These are phyloP conservation scores for Colletotrichum aenigma DNA, from an alignment of 2,329 filamentous ascomycete species.

Conservation along the genomic window DNA sequence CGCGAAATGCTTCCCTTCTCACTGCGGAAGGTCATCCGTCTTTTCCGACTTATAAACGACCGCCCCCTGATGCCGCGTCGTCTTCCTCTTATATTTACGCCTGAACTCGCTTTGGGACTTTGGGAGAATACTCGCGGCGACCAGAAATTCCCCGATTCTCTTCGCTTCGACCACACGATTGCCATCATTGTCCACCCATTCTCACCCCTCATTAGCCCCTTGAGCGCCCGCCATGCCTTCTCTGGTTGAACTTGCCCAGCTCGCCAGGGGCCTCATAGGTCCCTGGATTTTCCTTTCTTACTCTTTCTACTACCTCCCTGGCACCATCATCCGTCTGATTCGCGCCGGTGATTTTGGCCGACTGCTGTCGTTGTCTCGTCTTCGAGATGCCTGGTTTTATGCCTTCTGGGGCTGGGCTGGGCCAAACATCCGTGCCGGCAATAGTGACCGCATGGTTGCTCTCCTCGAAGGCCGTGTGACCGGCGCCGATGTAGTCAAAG, in stretches of 20 bases:
- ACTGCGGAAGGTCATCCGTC: not conserved
- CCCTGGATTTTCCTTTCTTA: constrained; percentile 59
- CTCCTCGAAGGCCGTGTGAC: constrained; percentile 55
- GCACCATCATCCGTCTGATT: constrained; percentile 51
- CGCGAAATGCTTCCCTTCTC: not conserved
- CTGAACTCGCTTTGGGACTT: not conserved
- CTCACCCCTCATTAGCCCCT: not conserved
- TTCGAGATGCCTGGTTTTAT: constrained; percentile 62
- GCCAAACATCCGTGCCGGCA: constrained; percentile 49
- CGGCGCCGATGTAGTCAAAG: constrained; percentile 38
- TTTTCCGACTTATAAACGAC: constrained; percentile 3
- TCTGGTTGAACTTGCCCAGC: constrained; percentile 12
- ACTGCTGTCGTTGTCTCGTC: constrained; percentile 43
- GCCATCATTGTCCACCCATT: not conserved
- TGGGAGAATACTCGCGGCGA: not conserved
- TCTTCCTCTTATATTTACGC: not conserved
- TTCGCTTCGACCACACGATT: not conserved
- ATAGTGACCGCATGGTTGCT: constrained; percentile 51
- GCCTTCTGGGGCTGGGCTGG: constrained; percentile 64
- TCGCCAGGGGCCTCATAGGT: constrained; percentile 39
- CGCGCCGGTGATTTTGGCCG: constrained; percentile 33
- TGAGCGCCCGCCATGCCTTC: constrained; percentile 25
- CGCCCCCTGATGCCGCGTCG: not conserved
- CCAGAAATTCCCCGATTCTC: not conserved
- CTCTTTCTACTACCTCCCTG: constrained; percentile 54